A percentile compares a stretch with the other conserved stretches of the same genome.
These are phyloP conservation scores for Plasmodium chabaudi DNA, from an alignment of 169 alveolate genomes.

Conservation along the genomic window DNA sequence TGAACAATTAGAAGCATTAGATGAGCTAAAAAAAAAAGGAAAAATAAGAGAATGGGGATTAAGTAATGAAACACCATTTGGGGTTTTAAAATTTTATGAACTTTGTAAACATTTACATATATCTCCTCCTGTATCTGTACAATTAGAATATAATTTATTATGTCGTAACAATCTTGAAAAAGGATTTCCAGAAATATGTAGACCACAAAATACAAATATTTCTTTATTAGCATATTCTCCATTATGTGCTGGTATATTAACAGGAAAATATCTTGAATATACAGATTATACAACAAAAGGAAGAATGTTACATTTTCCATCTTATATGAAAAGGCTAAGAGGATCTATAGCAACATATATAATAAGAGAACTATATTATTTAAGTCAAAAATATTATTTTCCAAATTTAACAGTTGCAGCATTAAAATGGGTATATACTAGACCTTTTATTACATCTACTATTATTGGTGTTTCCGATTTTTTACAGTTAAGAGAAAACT, in stretches of 20 bases:
- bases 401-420: slow-evolving; percentile 87
- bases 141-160: slow-evolving; percentile 85
- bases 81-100: slow-evolving; percentile 81
- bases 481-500: slow-evolving; percentile 86
- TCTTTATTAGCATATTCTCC: slow-evolving; percentile 85
- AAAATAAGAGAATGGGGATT: slow-evolving; percentile 91
- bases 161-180: slow-evolving; percentile 89
- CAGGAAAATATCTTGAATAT: slow-evolving; percentile 89
- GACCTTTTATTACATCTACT: slow-evolving; percentile 87
- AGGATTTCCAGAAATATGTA: slow-evolving; percentile 86
- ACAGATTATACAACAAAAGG: slow-evolving; percentile 88
- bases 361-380: slow-evolving; percentile 83
- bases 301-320: slow-evolving; percentile 87
- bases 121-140: slow-evolving; percentile 86
- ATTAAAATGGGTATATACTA: slow-evolving; percentile 86
- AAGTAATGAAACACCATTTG: slow-evolving; percentile 90
- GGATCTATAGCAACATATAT: slow-evolving; percentile 90
- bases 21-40: slow-evolving; percentile 80
- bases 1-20: slow-evolving; percentile 87
- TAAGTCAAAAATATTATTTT: slow-evolving; percentile 82
- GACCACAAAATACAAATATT: slow-evolving; percentile 88
- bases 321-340: slow-evolving; percentile 87
- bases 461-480: slow-evolving; percentile 87
- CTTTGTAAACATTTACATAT: slow-evolving; percentile 78
- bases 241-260: slow-evolving; percentile 88